Conservation (phyloP, 2,329 filamentous ascomycete species). For the Teratosphaeriaceae sp. region DNA sequence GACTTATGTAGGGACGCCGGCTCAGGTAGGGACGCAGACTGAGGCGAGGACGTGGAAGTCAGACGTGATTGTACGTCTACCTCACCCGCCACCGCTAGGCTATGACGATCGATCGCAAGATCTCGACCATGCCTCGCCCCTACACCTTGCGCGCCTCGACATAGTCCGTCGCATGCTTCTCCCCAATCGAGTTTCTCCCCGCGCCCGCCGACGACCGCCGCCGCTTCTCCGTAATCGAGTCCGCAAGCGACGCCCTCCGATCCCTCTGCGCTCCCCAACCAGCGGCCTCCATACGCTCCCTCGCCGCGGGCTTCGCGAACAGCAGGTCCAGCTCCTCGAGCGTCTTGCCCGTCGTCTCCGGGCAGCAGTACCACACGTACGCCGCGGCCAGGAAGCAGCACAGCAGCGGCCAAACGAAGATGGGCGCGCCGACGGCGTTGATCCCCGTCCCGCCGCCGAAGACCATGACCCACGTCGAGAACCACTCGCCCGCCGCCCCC, state of each 20-base stretch:
- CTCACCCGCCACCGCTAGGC: too few species aligned
- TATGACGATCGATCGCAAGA: too few species aligned
- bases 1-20: too few species aligned
- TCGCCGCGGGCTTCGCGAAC: background rate
- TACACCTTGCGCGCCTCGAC: too few species aligned
- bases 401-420: constrained; percentile 33
- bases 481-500: constrained; percentile 8
- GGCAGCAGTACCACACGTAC: constrained; percentile 22
- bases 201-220: too few species aligned
- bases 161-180: too few species aligned
- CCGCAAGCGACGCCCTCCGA: background rate
- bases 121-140: too few species aligned
- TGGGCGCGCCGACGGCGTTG: constrained; percentile 30
- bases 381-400: constrained; percentile 24
- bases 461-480: constrained; percentile 10
- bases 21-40: too few species aligned
- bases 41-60: too few species aligned
- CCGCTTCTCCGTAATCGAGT: background rate
- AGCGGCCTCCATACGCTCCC: background rate
- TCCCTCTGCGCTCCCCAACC: background rate
- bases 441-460: constrained; percentile 28
- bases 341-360: constrained; percentile 13
- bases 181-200: too few species aligned
- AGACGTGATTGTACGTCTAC: too few species aligned
- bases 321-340: constrained; percentile 3